Evolutionary conservation across 2,329 filamentous ascomycete species (phyloP).

Genomic region (Lasiodiplodia theobromae): DNA sequence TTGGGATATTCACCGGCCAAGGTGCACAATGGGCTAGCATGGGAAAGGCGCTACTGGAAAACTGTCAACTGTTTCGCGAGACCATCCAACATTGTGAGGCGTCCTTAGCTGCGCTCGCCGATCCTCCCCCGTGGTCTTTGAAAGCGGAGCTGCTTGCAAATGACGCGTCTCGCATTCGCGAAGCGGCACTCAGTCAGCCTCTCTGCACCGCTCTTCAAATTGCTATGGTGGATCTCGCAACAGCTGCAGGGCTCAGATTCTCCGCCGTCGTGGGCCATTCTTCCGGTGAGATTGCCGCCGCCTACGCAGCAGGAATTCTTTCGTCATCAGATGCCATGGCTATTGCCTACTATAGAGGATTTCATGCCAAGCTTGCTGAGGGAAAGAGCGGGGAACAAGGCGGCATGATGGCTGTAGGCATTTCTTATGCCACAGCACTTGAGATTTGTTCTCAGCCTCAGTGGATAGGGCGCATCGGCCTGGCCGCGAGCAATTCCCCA

Average conservation of each 20-base stretch:
- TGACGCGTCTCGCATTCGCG: slow-evolving; percentile 24
- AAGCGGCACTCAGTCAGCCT: slow-evolving; percentile 40
- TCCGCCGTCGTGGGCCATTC: slow-evolving; percentile 51
- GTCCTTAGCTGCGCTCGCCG: slow-evolving; percentile 24
- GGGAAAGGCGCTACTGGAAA: slow-evolving; percentile 46
- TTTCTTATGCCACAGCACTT: slow-evolving; percentile 1
- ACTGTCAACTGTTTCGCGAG: slow-evolving; percentile 34
- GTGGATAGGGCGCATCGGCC: slow-evolving; percentile 33
- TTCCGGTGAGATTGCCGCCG: slow-evolving; percentile 51
- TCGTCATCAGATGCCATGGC: slow-evolving; percentile 36
- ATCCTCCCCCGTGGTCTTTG: slow-evolving; percentile 33
- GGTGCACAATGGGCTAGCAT: slow-evolving; percentile 53
- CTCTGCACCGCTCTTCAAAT: slow-evolving; percentile 49
- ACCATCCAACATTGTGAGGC: slow-evolving; percentile 38
- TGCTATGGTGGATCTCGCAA: slow-evolving; percentile 41
- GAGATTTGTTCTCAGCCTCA: slow-evolving; percentile 5
- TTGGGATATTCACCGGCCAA: slow-evolving; percentile 53
- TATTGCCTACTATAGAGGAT: slow-evolving; percentile 37
- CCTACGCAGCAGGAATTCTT: slow-evolving; percentile 43
- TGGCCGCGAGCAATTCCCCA: slow-evolving; percentile 39
- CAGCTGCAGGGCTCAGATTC: background rate
- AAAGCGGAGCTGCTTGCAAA: slow-evolving; percentile 31
- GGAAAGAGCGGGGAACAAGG: slow-evolving; percentile 33
- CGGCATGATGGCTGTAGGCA: slow-evolving; percentile 45
- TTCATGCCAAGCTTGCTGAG: slow-evolving; percentile 25